Evolutionary conservation across 768 basidiomycete species (phyloP).

Genomic region (Pholiota molesta): DNA sequence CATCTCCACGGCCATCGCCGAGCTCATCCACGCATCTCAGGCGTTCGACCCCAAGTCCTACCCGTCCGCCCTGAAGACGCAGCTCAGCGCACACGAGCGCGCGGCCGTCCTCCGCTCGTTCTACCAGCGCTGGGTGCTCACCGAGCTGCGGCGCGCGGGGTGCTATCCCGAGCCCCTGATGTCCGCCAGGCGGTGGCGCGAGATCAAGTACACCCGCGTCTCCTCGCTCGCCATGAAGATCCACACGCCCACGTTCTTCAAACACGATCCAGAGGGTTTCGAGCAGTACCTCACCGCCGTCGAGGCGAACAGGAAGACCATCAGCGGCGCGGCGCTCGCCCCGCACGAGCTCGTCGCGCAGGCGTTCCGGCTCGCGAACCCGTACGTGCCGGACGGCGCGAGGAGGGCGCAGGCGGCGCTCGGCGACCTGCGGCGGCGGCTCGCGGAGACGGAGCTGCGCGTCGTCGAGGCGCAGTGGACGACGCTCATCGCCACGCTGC

Average conservation of each 20-base stretch:
- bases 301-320: slow-evolving; percentile 52
- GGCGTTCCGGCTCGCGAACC: slow-evolving; percentile 23
- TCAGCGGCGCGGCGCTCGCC: slow-evolving; percentile 69
- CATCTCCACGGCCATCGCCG: slow-evolving; percentile 63
- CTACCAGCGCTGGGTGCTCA: slow-evolving; percentile 62
- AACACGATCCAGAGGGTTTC: slow-evolving; percentile 64
- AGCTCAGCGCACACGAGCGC: slow-evolving; percentile 29
- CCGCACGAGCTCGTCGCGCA: slow-evolving; percentile 63
- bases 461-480: slow-evolving; percentile 72
- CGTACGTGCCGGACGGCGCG: neutral
- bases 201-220: slow-evolving; percentile 62
- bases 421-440: slow-evolving; percentile 28
- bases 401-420: slow-evolving; percentile 6
- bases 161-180: slow-evolving; percentile 63
- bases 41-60: slow-evolving; percentile 22
- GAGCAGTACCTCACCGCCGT: slow-evolving; percentile 58
- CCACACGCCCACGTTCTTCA: slow-evolving; percentile 56
- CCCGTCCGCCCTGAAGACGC: slow-evolving; percentile 35
- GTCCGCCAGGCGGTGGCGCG: slow-evolving; percentile 58
- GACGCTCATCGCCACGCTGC: slow-evolving; percentile 53
- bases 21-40: slow-evolving; percentile 49
- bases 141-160: slow-evolving; percentile 50
- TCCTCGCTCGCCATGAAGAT: slow-evolving; percentile 63
- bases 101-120: slow-evolving; percentile 52
- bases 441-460: slow-evolving; percentile 38